Percentiles rank a stretch among this genome's conserved stretches.
These are phyloP conservation scores for Termitomyces sp. DNA, from an alignment of 768 basidiomycete species.

Conservation along the genomic window DNA sequence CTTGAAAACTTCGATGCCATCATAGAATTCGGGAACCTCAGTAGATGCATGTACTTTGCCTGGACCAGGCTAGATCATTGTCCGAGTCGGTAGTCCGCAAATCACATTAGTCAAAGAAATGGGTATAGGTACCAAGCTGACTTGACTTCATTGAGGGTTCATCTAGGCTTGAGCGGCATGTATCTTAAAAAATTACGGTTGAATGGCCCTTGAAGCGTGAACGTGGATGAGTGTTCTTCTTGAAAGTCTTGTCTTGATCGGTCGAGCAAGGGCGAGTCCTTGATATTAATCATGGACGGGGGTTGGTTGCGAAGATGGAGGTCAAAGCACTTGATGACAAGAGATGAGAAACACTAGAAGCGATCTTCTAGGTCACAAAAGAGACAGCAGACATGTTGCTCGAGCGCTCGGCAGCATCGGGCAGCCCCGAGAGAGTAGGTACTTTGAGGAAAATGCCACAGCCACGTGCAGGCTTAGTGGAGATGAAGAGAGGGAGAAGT, in stretches of 20 bases:
- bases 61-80: constrained; percentile 8
- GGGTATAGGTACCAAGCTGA: too few relatives aligned
- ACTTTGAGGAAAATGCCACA: neutral
- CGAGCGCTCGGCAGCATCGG: neutral
- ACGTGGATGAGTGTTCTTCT: neutral
- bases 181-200: too few relatives aligned
- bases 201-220: neutral
- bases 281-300: constrained; percentile 3
- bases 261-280: too few relatives aligned
- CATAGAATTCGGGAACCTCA: neutral
- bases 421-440: neutral
- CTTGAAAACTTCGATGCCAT: neutral
- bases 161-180: too few relatives aligned
- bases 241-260: neutral
- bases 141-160: neutral
- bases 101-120: too few relatives aligned
- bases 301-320: too few relatives aligned
- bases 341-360: too few relatives aligned
- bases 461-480: neutral
- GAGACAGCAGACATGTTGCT: neutral
- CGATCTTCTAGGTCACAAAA: too few relatives aligned
- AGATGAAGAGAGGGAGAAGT: neutral
- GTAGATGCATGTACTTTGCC: neutral
- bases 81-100: neutral
- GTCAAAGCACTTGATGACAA: too few relatives aligned